Evolutionary conservation across 2,329 filamentous ascomycete genomes (phyloP).

Genomic region (Capronia americana): DNA sequence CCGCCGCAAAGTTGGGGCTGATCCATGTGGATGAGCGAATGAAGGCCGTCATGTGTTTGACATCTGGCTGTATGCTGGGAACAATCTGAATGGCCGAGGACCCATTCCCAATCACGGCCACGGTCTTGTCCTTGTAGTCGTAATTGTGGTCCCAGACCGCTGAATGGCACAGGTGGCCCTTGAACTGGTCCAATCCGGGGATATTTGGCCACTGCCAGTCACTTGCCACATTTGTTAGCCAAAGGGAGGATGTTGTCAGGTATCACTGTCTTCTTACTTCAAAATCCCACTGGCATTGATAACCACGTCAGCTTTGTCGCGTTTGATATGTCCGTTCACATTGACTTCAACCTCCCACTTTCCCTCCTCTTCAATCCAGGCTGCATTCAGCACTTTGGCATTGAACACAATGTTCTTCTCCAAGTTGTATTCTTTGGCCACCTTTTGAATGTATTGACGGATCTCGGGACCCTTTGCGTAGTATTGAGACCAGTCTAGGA

Average conservation of each 20-base stretch:
- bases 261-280: constrained; percentile 25
- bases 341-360: constrained; percentile 42
- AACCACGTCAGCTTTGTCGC: constrained; percentile 45
- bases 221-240: constrained; percentile 25
- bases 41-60: constrained; percentile 40
- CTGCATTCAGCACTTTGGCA: constrained; percentile 58
- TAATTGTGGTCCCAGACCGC: constrained; percentile 44
- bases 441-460: constrained; percentile 20
- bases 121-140: constrained; percentile 47
- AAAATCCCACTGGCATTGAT: constrained; percentile 43
- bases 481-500: constrained; percentile 23
- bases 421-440: constrained; percentile 44
- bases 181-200: constrained; percentile 41
- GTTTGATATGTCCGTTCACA: constrained; percentile 30
- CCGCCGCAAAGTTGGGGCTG: constrained; percentile 31
- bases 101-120: constrained; percentile 41
- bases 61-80: constrained; percentile 48
- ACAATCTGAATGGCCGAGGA: constrained; percentile 42
- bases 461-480: constrained; percentile 32
- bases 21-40: constrained; percentile 43
- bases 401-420: constrained; percentile 65
- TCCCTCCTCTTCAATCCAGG: constrained; percentile 57
- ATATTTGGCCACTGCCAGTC: constrained; percentile 41
- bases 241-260: constrained; percentile 15
- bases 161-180: constrained; percentile 50